phyloP scores from a whole-genome alignment of 345 rosid genomes.

The Citrus hindsii region DNA sequence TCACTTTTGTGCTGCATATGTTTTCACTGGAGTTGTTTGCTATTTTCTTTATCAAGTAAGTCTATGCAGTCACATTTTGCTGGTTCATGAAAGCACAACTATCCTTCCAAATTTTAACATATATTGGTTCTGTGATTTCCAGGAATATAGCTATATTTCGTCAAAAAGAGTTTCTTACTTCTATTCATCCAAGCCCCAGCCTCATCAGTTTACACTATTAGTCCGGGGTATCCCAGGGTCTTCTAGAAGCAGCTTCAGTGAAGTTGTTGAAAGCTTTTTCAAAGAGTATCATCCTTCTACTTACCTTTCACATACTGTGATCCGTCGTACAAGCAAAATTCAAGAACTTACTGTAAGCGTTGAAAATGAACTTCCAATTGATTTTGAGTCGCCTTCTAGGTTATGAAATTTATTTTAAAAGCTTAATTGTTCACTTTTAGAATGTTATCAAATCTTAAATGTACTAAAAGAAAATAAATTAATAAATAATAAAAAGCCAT shows the following conservation, averaged over 20 bases:
- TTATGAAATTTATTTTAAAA: neutral
- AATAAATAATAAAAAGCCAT: neutral
- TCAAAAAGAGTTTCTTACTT: slow-evolving; percentile 57
- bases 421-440: neutral
- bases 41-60: slow-evolving; percentile 81
- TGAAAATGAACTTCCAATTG: neutral
- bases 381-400: neutral
- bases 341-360: slow-evolving; percentile 60
- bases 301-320: slow-evolving; percentile 70
- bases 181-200: slow-evolving; percentile 71
- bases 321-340: slow-evolving; percentile 61
- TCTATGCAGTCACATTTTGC: slow-evolving; percentile 10
- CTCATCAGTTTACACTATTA: slow-evolving; percentile 70
- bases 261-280: slow-evolving; percentile 73
- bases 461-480: neutral
- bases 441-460: neutral
- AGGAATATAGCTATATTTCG: slow-evolving; percentile 71
- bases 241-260: slow-evolving; percentile 49
- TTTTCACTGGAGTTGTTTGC: slow-evolving; percentile 86
- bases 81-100: slow-evolving; percentile 8
- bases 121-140: slow-evolving; percentile 20
- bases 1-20: slow-evolving; percentile 86
- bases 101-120: slow-evolving; percentile 12
- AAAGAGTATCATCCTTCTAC: slow-evolving; percentile 72
- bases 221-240: slow-evolving; percentile 68